Base-by-base conservation (phyloP, 2,329 filamentous ascomycete genomes). In the Fusarium duplospermum region DNA sequence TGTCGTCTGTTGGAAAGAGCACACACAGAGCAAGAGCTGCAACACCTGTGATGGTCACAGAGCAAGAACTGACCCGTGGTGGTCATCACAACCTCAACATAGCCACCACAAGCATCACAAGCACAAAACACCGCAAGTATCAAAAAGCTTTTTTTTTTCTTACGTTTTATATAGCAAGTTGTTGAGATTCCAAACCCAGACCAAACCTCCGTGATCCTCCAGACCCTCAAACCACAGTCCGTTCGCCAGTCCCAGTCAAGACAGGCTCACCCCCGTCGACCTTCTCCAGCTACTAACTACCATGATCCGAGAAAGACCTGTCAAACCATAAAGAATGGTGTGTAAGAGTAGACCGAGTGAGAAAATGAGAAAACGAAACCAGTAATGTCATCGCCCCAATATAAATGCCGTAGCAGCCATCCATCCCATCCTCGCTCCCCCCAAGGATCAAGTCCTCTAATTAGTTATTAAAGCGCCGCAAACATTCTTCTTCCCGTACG, bases 401-500 rank as follows among this genome's bases (percentile, higher is more conserved):
- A 50, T 60, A 67, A 56, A 42, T 42, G 62, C 36, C 33, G 24
- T 70, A 33, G 27, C 45, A 54, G 42, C 14, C 42, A 47, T 18
- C 54, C 59, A 57, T 35, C 52, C 58, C 64, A 63, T 36, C 58
- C 71, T 54, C 68, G 65, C 52, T 36, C 65, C 52, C 52, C 69
- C 50, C 47, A 24, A 58, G 56, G 38, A 59, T 56, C n/a, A 64
- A 67, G 33, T 67, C 61, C 27, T 71, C 68, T 31, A 54, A 54
- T 31, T 31, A 54, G 47, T 54, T 54, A 62, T 66, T 66, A 62
- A 57, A 72, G 56, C 72, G 59, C 71, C 58, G 35, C 65, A 63
- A 62, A 6, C 33, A 58, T 70, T 70, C 27, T 74, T 70, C 38
- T 63, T 54, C 71, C 38, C 59, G 59, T 29, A 33, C 36, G 24